Evolutionary conservation across 2,329 filamentous ascomycete species (phyloP).

Genomic region (Microdochium nivale): DNA sequence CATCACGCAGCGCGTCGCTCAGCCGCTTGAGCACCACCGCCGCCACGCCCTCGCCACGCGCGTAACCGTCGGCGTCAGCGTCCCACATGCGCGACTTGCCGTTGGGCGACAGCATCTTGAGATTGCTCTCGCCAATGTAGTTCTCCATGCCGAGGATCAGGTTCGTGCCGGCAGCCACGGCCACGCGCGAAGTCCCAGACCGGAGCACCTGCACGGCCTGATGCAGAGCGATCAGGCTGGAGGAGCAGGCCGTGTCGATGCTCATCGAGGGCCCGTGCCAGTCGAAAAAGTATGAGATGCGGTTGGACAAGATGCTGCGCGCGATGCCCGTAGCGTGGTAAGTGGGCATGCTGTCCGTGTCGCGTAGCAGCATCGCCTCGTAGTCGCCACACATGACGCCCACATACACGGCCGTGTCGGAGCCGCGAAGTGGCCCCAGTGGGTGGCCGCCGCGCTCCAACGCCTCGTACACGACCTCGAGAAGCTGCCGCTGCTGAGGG

Average conservation of each 20-base stretch:
- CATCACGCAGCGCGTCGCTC: slow-evolving; percentile 14
- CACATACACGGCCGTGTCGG: slow-evolving; percentile 10
- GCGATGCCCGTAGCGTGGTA: slow-evolving; percentile 16
- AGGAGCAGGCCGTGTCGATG: slow-evolving; percentile 37
- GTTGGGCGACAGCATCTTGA: slow-evolving; percentile 18
- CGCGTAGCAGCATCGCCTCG: slow-evolving; percentile 2
- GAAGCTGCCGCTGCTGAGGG: slow-evolving; percentile 22
- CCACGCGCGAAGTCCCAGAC: slow-evolving; percentile 12
- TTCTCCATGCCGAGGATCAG: slow-evolving; percentile 6
- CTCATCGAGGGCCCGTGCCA: slow-evolving; percentile 29
- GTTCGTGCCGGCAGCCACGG: slow-evolving; percentile 8
- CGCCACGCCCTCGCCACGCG: slow-evolving; percentile 21
- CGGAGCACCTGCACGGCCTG: slow-evolving; percentile 18
- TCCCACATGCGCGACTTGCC: slow-evolving; percentile 27
- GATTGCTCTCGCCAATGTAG: slow-evolving; percentile 10
- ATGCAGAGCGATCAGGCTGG: slow-evolving; percentile 25
- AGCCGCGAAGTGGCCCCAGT: slow-evolving; percentile 2
- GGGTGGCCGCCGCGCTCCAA: slow-evolving; percentile 13
- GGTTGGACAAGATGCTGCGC: slow-evolving; percentile 22
- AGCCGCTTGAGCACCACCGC: slow-evolving; percentile 20
- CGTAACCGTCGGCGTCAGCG: slow-evolving; percentile 20
- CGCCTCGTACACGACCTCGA: slow-evolving; percentile 28
- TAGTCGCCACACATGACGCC: slow-evolving; percentile 16
- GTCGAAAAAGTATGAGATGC: slow-evolving; percentile 23
- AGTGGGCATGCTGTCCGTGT: slow-evolving; percentile 8